Percentiles rank a stretch among this genome's conserved stretches.
Evolutionary conservation across 768 basidiomycete genomes (phyloP).

Genomic region (Rossbeevera mucosa): DNA sequence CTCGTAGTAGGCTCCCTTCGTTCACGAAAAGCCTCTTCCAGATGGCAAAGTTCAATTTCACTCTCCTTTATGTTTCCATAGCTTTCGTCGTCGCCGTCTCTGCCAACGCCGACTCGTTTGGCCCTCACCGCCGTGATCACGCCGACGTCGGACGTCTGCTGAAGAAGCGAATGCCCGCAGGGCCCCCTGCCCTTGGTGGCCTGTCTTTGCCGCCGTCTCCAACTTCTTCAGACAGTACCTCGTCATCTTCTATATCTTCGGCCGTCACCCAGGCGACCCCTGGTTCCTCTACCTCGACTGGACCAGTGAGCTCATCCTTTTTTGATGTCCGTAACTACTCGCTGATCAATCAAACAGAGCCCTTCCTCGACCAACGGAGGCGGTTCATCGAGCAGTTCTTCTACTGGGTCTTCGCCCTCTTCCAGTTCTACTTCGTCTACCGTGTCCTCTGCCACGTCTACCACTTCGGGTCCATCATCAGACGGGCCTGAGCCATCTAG

Average conservation of each 20-base stretch:
- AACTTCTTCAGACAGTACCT: constrained; percentile 3
- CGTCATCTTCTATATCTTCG: neutral
- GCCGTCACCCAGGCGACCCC: constrained; percentile 12
- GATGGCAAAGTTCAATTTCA: constrained; percentile 55
- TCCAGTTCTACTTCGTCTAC: constrained; percentile 20
- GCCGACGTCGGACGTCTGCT: constrained; percentile 58
- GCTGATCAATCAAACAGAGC: constrained; percentile 8
- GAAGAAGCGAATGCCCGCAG: constrained; percentile 52
- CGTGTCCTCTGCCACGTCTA: constrained; percentile 13
- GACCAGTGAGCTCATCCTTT: constrained; percentile 18
- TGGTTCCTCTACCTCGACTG: constrained; percentile 9
- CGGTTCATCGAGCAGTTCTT: constrained; percentile 7
- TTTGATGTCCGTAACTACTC: neutral
- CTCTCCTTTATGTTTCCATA: constrained; percentile 60
- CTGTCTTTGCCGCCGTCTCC: constrained; percentile 14
- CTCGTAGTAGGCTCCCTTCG: neutral
- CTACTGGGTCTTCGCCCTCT: constrained; percentile 13
- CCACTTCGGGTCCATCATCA: constrained; percentile 16
- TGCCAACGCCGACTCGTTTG: constrained; percentile 43
- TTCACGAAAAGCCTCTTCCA: constrained; percentile 16
- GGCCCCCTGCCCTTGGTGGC: neutral
- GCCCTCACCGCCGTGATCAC: constrained; percentile 50
- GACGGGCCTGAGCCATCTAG: constrained; percentile 8
- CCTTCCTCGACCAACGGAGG: constrained; percentile 7
- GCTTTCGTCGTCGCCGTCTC: constrained; percentile 45